phyloP scores from a whole-genome alignment of 148 eudicot species.

The Vaccinium myrtillus region DNA sequence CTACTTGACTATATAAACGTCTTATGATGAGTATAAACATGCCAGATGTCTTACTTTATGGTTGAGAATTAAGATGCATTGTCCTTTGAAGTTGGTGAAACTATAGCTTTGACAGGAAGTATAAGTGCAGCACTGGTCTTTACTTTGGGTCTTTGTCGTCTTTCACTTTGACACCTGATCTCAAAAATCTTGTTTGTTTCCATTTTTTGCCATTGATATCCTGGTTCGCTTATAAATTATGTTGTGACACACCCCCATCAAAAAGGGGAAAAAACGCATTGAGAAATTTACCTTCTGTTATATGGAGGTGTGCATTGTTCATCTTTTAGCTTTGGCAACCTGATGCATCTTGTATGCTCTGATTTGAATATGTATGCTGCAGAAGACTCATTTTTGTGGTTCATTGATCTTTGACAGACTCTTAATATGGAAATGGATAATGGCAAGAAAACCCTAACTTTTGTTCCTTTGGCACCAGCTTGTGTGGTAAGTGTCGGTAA shows the following conservation, averaged over 20 bases:
- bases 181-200: not conserved
- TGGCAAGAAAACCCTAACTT: conserved; percentile 67
- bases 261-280: not conserved
- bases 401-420: conserved; percentile 40
- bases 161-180: not conserved
- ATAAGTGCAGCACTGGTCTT: conserved; percentile 4
- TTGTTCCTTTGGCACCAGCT: conserved; percentile 95
- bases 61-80: not conserved
- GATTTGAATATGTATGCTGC: not conserved
- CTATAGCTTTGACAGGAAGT: not conserved
- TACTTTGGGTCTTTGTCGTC: not conserved
- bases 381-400: conserved; percentile 17
- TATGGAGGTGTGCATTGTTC: not conserved
- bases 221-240: not conserved
- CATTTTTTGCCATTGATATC: not conserved
- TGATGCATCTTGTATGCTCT: not conserved
- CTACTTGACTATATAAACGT: not conserved
- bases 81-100: not conserved
- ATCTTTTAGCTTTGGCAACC: not conserved
- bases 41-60: not conserved
- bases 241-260: not conserved
- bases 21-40: not conserved
- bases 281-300: not conserved
- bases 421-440: conserved; percentile 63
- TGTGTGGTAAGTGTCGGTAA: conserved; percentile 64